These are phyloP conservation scores for Malassezia obtusa DNA, from an alignment of 1,284 basidiomycete genomes.

Conservation along the genomic window DNA sequence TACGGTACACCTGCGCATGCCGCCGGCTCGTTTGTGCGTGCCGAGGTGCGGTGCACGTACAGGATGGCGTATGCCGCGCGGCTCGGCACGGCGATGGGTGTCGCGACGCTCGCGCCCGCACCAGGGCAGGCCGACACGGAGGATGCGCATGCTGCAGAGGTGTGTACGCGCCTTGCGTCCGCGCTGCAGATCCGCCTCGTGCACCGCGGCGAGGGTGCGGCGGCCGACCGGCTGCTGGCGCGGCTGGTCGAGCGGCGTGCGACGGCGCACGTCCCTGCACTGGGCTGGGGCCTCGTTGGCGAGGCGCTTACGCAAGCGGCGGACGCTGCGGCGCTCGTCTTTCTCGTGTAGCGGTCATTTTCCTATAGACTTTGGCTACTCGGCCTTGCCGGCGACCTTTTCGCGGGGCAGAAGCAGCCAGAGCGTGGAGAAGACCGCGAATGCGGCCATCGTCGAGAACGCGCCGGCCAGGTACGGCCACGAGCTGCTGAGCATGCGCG, in stretches of 20 bases:
- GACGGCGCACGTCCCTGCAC: neutral
- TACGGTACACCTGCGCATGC: neutral
- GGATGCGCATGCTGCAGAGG: neutral
- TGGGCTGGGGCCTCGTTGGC: neutral
- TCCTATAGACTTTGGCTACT: constrained; percentile 1
- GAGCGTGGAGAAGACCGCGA: constrained; percentile 69
- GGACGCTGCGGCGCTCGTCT: neutral
- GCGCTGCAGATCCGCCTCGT: neutral
- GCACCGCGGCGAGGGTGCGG: neutral
- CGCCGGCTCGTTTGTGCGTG: neutral
- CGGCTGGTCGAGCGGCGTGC: neutral
- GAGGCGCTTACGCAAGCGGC: neutral
- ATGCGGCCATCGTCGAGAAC: constrained; percentile 71
- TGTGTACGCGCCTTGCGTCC: neutral
- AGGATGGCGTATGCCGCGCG: neutral
- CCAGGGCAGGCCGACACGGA: neutral
- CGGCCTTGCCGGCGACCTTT: constrained; percentile 2
- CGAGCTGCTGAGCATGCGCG: constrained; percentile 81
- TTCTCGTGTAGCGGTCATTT: neutral
- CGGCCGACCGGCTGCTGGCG: neutral
- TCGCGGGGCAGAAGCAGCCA: constrained; percentile 56
- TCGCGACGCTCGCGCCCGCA: neutral
- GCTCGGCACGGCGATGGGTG: neutral
- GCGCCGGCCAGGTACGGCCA: constrained; percentile 90
- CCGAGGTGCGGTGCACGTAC: constrained; percentile 5